A percentile compares a stretch with the other conserved stretches of the same genome.
Evolutionary conservation across 331 rosid genomes (phyloP).

Genomic region (Rhamnella rubrinervis): DNA sequence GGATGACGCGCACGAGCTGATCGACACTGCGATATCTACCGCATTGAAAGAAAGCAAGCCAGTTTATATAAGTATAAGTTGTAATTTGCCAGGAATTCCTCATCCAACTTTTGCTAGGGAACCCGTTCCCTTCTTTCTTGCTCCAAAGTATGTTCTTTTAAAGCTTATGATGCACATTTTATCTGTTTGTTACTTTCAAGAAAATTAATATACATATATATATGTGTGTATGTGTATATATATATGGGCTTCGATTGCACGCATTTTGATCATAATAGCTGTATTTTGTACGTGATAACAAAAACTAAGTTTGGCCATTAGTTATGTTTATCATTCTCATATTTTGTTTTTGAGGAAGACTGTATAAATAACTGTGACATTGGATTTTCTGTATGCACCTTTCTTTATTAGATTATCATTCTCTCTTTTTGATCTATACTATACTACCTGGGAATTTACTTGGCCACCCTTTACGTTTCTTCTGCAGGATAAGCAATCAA

Average conservation of each 20-base stretch:
- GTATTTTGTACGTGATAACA: no score
- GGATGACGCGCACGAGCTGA: conserved; percentile 78
- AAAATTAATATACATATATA: no score
- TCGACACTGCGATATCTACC: conserved; percentile 87
- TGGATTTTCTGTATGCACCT: no score
- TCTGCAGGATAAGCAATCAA: conserved; percentile 59
- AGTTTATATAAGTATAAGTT: conserved; percentile 72
- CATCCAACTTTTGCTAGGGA: conserved; percentile 79
- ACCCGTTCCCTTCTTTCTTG: conserved; percentile 75
- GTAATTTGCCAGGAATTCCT: conserved; percentile 67
- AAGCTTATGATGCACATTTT: background rate
- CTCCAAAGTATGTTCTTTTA: conserved; percentile 50
- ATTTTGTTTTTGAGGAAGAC: no score
- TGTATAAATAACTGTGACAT: no score
- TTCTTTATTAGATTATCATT: background rate
- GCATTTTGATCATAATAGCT: no score
- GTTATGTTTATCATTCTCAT: no score
- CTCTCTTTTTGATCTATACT: background rate
- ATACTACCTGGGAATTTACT: background rate
- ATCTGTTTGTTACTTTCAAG: background rate
- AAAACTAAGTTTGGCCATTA: no score
- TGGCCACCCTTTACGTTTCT: background rate
- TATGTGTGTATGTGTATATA: no score
- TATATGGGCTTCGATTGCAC: no score
- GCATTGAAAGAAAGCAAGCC: conserved; percentile 94